Percentiles rank a stretch among this genome's conserved stretches.
These are phyloP conservation scores for Metrosideros polymorpha DNA, from an alignment of 441 rosid species.

Conservation along the genomic window DNA sequence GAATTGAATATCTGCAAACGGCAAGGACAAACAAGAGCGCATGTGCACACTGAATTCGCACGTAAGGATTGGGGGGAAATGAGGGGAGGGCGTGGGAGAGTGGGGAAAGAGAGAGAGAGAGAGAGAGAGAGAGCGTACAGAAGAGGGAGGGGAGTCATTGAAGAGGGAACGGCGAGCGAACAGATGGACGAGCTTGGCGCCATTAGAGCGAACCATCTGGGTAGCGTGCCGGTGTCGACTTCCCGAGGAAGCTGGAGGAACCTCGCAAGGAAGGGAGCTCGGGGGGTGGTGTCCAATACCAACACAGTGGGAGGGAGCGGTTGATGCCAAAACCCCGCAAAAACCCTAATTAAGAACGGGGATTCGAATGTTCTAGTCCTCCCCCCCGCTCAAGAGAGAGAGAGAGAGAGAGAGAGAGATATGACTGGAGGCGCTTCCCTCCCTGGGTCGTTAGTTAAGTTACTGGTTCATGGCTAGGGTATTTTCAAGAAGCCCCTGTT, in stretches of 20 bases:
- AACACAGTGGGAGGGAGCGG: background rate
- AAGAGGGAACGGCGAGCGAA: conserved; percentile 38
- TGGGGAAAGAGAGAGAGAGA: background rate
- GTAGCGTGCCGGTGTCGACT: background rate
- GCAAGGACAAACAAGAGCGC: background rate
- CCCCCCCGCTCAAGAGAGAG: background rate
- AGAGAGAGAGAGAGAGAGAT: background rate
- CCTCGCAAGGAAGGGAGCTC: background rate
- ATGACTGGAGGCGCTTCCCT: background rate
- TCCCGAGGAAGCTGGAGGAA: background rate
- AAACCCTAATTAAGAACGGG: background rate
- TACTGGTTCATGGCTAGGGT: background rate
- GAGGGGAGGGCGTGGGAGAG: background rate
- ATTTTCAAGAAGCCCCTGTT: background rate
- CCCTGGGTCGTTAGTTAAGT: background rate
- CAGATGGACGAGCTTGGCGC: conserved; percentile 44
- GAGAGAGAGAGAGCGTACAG: conserved; percentile 20
- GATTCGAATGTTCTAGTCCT: background rate
- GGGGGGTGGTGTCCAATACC: background rate
- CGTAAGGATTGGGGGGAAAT: background rate
- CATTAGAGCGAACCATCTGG: conserved; percentile 57
- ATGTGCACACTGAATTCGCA: background rate
- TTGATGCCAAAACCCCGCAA: background rate
- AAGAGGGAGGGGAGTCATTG: conserved; percentile 18
- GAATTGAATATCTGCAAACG: conserved; percentile 24